Evolutionary conservation across 345 rosid species (phyloP), one percentile per base, ranked within the genome.

Genomic region (Populus simonii): DNA sequence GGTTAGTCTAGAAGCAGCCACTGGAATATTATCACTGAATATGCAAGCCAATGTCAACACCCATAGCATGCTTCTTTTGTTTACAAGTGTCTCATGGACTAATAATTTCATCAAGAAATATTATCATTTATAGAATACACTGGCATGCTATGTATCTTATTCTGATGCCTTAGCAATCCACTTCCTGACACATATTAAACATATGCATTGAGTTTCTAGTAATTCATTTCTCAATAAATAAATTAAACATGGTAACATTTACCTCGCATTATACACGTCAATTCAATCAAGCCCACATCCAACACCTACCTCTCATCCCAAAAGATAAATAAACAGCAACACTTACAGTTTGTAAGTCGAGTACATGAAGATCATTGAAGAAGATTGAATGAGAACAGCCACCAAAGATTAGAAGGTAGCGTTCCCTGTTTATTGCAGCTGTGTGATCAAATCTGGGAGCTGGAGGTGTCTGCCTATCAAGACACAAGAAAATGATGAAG

Each of bases 391-490:
- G 96, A 70, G 99, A 96, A 83, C 98, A 93, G 65, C 99, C 99
- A 66, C 99, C 97, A 76, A 96, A 96, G 74, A 96, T 84, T 70
- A 96, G 55, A 80, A 96, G 96, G 87, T 96, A 96, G 62, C 88
- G 92, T 16, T 88, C 89, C 3, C 90, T 86, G 77, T 91, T 89
- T 66, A 91, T 78, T 41, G 97, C 89, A 85, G 99, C 92, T 81
- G 93, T 85, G 89, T 96, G 99, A 80, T 96, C 99, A 86, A 91
- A 96, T 88, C 98, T 91, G 43, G 98, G 94, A 87, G 93, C 91
- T 79, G 99, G 99, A 87, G 94, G 83, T 75, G 89, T 89, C 95
- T 89, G 97, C 93, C 99, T 96, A 85, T 89, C 82, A 87, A 85
- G 79, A 77, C 41, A 75, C 70, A 85, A 70, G 59, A 55, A 84